Conservation (phyloP, 1,139 yeast genomes). For the Geotrichum candidum region DNA sequence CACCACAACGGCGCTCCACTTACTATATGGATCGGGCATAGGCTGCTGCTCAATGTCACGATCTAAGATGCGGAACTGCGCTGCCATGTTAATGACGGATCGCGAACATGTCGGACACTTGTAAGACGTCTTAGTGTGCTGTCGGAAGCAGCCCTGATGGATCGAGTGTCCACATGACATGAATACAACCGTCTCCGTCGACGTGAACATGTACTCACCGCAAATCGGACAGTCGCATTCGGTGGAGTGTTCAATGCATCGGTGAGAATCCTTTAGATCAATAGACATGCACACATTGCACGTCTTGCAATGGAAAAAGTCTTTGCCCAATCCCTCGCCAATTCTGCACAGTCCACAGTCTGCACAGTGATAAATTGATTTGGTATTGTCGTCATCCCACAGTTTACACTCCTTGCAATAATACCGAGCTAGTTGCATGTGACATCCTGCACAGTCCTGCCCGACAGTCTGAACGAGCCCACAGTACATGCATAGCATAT, state of each 20-base stretch:
- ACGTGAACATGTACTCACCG: conserved; percentile 82
- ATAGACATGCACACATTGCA: conserved; percentile 87
- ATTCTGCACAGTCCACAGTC: conserved; percentile 89
- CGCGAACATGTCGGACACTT: conserved; percentile 88
- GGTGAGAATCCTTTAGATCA: conserved; percentile 69
- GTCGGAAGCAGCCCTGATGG: conserved; percentile 77
- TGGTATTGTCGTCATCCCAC: conserved; percentile 65
- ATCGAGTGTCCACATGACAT: conserved; percentile 95
- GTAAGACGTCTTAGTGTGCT: conserved; percentile 71
- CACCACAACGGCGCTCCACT: conserved; percentile 70
- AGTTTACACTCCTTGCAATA: conserved; percentile 73
- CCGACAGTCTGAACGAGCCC: conserved; percentile 67
- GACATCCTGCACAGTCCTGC: conserved; percentile 64
- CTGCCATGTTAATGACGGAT: conserved; percentile 78
- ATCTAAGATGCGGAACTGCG: conserved; percentile 79
- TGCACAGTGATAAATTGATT: conserved; percentile 85
- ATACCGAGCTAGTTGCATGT: conserved; percentile 61
- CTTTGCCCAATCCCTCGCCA: conserved; percentile 82
- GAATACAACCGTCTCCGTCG: conserved; percentile 79
- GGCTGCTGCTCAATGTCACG: conserved; percentile 72
- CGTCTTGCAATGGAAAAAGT: conserved; percentile 84
- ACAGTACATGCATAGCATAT: conserved; percentile 78
- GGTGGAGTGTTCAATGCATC: conserved; percentile 79
- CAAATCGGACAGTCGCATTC: conserved; percentile 92
- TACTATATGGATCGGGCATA: conserved; percentile 70